Evolutionary conservation across 2,329 filamentous ascomycete genomes (phyloP).

Genomic region (Gremmenia infestans): DNA sequence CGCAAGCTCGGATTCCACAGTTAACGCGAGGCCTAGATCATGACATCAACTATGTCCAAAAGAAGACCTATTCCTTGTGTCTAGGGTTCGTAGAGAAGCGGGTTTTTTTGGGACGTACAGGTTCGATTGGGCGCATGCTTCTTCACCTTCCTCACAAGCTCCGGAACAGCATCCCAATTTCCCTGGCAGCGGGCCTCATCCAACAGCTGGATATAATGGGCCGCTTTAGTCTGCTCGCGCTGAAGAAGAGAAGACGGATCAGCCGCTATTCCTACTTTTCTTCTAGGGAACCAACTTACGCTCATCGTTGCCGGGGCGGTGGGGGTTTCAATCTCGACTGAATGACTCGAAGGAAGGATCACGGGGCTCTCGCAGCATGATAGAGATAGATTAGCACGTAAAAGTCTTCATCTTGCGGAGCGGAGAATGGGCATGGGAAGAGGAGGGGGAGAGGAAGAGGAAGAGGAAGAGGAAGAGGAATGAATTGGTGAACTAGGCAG

Average conservation of each 20-base stretch:
- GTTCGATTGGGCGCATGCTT: constrained; percentile 85
- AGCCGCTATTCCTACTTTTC: constrained; percentile 4
- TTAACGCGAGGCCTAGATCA: constrained; percentile 58
- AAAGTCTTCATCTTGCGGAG: neutral
- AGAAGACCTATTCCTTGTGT: neutral
- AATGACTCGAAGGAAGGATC: neutral
- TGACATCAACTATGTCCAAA: constrained; percentile 13
- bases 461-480: neutral
- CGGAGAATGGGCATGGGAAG: neutral
- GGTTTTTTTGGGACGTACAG: constrained; percentile 54
- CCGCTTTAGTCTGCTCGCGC: constrained; percentile 63
- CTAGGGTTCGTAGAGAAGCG: neutral
- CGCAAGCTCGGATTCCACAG: constrained; percentile 64
- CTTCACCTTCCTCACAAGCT: constrained; percentile 85
- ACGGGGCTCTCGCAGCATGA: neutral
- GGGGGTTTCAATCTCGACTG: constrained; percentile 5
- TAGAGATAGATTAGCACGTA: neutral
- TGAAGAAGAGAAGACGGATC: constrained; percentile 5
- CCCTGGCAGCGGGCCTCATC: constrained; percentile 84
- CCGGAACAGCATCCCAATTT: constrained; percentile 79
- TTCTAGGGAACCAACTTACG: constrained; percentile 15
- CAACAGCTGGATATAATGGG: constrained; percentile 74
- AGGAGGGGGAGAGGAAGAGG: neutral
- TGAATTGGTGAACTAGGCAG: neutral
- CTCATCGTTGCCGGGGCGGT: constrained; percentile 23